These are phyloP conservation scores for Hypoxylon crocopeplum DNA, from an alignment of 495 filamentous ascomycete species.

Conservation along the genomic window DNA sequence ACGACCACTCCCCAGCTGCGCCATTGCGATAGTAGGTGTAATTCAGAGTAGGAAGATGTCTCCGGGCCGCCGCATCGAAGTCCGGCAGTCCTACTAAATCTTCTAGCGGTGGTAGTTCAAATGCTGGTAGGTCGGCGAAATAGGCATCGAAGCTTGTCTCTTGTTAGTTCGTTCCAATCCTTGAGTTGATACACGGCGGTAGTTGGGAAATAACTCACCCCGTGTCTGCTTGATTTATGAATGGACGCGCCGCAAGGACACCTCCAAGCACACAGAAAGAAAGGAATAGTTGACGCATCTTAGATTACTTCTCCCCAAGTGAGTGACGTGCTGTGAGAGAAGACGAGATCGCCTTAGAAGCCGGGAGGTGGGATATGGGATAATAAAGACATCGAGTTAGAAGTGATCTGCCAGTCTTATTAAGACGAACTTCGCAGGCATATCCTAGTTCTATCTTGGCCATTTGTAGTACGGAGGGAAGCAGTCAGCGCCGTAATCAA, in stretches of 20 bases:
- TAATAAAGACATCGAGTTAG: not conserved
- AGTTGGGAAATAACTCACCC: constrained; percentile 25
- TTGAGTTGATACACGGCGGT: not conserved
- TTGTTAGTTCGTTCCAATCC: constrained; percentile 5
- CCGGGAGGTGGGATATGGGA: not conserved
- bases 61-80: constrained; percentile 46
- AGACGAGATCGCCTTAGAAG: not conserved
- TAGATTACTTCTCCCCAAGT: not conserved
- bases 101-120: constrained; percentile 37
- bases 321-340: not conserved
- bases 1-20: constrained; percentile 50
- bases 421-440: not conserved
- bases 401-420: constrained; percentile 17
- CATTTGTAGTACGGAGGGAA: constrained; percentile 15
- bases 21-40: constrained; percentile 53
- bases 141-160: constrained; percentile 29
- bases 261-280: constrained; percentile 18
- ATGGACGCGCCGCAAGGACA: constrained; percentile 34
- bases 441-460: not conserved
- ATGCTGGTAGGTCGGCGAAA: constrained; percentile 27
- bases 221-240: constrained; percentile 41
- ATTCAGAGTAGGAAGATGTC: constrained; percentile 35
- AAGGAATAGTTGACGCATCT: constrained; percentile 19
- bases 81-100: constrained; percentile 45
- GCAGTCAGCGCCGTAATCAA: not conserved